phyloP scores from a whole-genome alignment of 2,329 filamentous ascomycete species.

The Fusarium sp. region DNA sequence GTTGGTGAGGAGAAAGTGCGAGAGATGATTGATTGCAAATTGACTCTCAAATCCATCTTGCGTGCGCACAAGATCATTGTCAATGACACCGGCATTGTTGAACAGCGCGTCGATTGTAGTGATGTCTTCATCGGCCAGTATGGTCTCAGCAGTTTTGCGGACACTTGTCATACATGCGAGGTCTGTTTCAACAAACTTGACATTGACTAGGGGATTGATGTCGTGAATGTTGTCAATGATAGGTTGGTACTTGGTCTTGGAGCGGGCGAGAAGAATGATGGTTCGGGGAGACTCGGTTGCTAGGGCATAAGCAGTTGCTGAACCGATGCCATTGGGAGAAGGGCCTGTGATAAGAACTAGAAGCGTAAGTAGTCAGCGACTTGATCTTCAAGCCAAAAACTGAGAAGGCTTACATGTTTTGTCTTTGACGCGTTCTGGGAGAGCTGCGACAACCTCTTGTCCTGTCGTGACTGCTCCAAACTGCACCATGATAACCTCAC shows the following conservation, averaged over 20 bases:
- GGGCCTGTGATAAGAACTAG: not conserved
- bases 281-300: not conserved
- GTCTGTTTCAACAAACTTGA: not conserved
- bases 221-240: not conserved
- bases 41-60: not conserved
- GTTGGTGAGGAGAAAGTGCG: not conserved
- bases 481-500: not conserved
- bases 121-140: not conserved
- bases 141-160: not conserved
- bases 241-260: not conserved
- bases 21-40: not conserved
- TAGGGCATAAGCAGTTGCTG: not conserved
- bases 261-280: not conserved
- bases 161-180: not conserved
- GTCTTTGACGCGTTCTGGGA: not conserved
- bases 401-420: not conserved
- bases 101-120: not conserved
- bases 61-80: not conserved
- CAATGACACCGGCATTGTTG: not conserved
- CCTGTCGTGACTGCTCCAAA: not conserved
- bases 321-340: not conserved
- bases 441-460: not conserved
- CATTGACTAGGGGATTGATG: fast-evolving
- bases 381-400: fast-evolving
- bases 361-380: fast-evolving